Base-by-base conservation (phyloP, 1,139 yeast genomes). In the Blastobotrys buckinghamii region DNA sequence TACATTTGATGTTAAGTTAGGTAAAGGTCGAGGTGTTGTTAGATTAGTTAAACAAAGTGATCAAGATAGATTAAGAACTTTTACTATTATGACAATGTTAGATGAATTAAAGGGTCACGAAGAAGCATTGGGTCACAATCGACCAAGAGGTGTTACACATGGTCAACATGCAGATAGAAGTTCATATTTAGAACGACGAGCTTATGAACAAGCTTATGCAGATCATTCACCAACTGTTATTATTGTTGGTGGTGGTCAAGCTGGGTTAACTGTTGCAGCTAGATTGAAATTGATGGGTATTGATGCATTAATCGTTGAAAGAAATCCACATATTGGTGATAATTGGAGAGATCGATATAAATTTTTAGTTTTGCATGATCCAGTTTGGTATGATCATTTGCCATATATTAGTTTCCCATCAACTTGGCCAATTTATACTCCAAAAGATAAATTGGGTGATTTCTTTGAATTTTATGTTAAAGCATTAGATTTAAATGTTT, bases 181-280 rank as follows among this genome's bases (percentile, higher is more conserved):
- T 19, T 42, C 49, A 6, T 48, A 45, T 36, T 36, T 33, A 15
- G 49, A 48, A 32, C 32, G 26, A 15, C 34, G 51, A 6, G 47
- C 43, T 6, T 27, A 42, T 7, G 49, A 48, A 27, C 22, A 17
- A 55, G 72, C 54, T 51, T 45, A 39, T 29, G 20, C n/a, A 12
- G 40, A 40, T 4, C 48, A 44, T 55, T 55, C 55, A 44, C 58
- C 70, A 49, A 75, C 75, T 2, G 50, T 66, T 10, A 60, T 72
- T 32, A 62, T 72, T 52, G 72, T 72, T 38, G 76, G 76, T 38
- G 76, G 74, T 45, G 76, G 76, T 19, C 76, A 72, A 54, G 69
- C 72, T 47, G 76, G 76, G 8, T 57, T 72, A 39, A 68, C 70
- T 17, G 55, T 66, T 32, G 76, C 76, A 32, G 73, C 76, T 1